Conservation (phyloP, 345 rosid species). For the Eucalyptus rudis region DNA sequence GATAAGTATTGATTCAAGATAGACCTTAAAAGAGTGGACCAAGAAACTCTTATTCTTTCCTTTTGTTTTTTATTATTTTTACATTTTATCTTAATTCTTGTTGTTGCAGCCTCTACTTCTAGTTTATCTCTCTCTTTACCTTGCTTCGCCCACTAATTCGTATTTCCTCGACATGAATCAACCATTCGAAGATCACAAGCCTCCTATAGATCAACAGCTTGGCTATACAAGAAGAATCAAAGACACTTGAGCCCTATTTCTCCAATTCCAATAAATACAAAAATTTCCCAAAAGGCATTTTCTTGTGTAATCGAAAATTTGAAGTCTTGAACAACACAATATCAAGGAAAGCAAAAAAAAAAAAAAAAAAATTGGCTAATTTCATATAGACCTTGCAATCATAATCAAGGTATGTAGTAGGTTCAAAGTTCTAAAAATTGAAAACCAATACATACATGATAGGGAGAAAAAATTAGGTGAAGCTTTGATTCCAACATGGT, state of each 20-base stretch:
- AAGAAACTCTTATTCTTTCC: rapidly evolving
- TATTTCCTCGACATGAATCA: neutral
- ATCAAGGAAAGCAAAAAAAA: too few relatives aligned
- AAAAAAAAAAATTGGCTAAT: too few relatives aligned
- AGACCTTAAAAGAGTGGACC: too few relatives aligned
- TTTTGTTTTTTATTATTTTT: neutral
- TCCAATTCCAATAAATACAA: neutral
- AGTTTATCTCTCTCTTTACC: neutral
- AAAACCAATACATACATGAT: too few relatives aligned
- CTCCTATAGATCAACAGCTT: neutral
- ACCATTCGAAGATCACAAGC: neutral
- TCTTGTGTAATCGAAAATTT: neutral
- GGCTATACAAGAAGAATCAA: neutral
- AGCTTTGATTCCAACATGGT: too few relatives aligned
- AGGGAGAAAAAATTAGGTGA: too few relatives aligned
- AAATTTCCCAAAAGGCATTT: too few relatives aligned
- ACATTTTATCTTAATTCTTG: neutral
- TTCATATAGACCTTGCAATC: too few relatives aligned
- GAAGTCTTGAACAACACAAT: neutral
- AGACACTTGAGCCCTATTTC: neutral
- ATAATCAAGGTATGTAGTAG: too few relatives aligned
- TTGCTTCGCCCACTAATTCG: neutral
- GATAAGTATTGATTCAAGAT: rapidly evolving
- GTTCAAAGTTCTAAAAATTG: too few relatives aligned
- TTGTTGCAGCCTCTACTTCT: neutral